Evolutionary conservation across 169 alveolate species (phyloP), one percentile per base, ranked within the genome.

Genomic region (Cryptosporidium sp.): DNA sequence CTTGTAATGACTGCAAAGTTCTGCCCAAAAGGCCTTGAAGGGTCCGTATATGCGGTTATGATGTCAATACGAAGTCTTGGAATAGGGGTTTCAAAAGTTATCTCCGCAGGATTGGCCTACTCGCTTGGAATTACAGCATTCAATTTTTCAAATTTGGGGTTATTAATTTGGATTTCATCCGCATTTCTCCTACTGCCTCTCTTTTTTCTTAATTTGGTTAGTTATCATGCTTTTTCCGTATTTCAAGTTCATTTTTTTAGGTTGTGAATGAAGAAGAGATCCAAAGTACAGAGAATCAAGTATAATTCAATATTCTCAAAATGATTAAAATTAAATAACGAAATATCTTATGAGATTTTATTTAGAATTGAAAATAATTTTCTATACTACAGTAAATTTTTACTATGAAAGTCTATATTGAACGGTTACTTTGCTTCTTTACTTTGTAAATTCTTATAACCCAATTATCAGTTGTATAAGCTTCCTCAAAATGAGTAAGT

Each of bases 11-110:
- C 99, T 1, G 96, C 99, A 21, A 93, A 95, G 61, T 92, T 97
- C 58, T 97, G 99, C 70, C 99, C 99, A 18, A 96, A 96, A 84
- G 97, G 97, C 18, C 96, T 97, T 53, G 99, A 97, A 94, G 99
- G 99, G 52, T 94, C 98, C 48, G 97, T 98, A 91, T 97, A 96
- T 93, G 98, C 99, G 18, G 93, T 97, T 67, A 95, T 98, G 91
- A 94, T 96, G 95, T 95, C 98, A 23, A 96, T 98, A 52, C 93
- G 97, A 52, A 96, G 96, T 85, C 93, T 97, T 29, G 99, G 99
- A 4, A 93, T 95, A 18, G 91, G 97, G 68, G 91, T 97, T 6
- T 95, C 98, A 53, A 94, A 96, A 61, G 94, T 95, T 33, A 85
- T 96, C 39, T 98, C 99, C n/a, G 97, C 98, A 12, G 53, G 96